Percentiles rank a stretch among this genome's conserved stretches.
Conservation (phyloP, 331 rosid species). For the Rosa hybrid region DNA sequence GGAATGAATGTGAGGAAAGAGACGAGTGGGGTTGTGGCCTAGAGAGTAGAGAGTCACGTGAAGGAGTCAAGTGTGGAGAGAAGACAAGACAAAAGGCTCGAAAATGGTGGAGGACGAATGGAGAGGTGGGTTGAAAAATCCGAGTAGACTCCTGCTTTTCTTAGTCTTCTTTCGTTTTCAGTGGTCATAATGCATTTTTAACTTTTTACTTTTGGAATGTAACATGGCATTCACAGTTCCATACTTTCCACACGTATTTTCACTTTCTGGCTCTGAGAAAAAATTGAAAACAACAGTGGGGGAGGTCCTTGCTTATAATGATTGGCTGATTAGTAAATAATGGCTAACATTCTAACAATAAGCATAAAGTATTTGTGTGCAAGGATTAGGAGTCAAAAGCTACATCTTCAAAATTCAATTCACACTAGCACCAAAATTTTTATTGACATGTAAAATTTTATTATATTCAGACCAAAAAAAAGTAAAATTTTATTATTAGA, state of each 20-base stretch:
- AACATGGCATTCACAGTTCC: not conserved
- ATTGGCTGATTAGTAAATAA: not conserved
- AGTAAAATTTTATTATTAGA: too few relatives aligned
- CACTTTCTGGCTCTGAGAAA: not conserved
- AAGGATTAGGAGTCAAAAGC: not conserved
- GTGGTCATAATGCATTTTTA: not conserved
- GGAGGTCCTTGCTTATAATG: not conserved
- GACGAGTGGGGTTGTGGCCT: not conserved
- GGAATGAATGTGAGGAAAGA: not conserved
- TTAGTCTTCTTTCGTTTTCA: not conserved
- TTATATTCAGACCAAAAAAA: too few relatives aligned
- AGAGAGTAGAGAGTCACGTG: not conserved
- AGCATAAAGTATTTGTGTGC: not conserved
- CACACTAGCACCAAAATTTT: too few relatives aligned
- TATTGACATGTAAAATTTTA: too few relatives aligned
- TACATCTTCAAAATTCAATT: too few relatives aligned
- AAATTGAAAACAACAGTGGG: slow-evolving; percentile 1
- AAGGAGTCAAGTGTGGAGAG: slow-evolving; percentile 2
- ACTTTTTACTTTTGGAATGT: slow-evolving; percentile 5
- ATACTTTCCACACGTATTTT: not conserved
- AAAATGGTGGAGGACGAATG: not conserved
- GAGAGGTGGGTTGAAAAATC: not conserved
- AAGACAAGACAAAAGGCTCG: not conserved
- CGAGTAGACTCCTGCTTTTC: not conserved
- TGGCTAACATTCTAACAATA: not conserved